Base-by-base conservation (phyloP, 1,284 basidiomycete genomes). In the Xerocomus minutiporus region DNA sequence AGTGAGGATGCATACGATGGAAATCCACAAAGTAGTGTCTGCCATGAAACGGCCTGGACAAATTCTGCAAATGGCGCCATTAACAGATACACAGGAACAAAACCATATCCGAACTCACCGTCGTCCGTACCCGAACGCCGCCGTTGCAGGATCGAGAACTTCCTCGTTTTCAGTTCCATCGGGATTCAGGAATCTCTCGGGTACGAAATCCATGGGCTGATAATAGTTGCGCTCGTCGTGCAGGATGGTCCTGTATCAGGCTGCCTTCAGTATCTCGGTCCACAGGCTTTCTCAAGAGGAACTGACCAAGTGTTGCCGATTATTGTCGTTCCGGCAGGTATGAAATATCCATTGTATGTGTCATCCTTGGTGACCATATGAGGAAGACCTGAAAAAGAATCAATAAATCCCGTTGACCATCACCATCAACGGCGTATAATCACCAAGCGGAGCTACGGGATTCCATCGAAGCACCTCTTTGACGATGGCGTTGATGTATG, bases 391-490 rank as follows among this genome's bases (percentile, higher is more conserved):
- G 46, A 45, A 32, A 44, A 50, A 55, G 47, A 50, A 49, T 36
- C 1, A 38, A 38, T 55, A n/a, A 60, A 38, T 54, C 28, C 48
- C 35, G 53, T 54, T 50, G 34, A 49, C 52, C 38, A 20, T 55
- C 41, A 46, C 53, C 40, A 43, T 56, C 41, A 26, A 7, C 44
- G 57, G 57, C 26, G 53, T 50, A 56, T 51, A 65, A 59, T 50
- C 38, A 76, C 78, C 77, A 44, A 79, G 64, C 47, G 79, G 78
- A 25, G 75, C 72, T 26, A 76, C 74, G 20, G 79, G 77, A 54
- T 73, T 74, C 78, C 79, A 81, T 59, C 79, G 72, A 41, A 78
- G 66, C n/a, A 77, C 71, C 57, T 79, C 78, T 58, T 77, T 77
- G 29, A 76, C 68, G 41, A 79, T 70, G 5, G 76, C 76, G 8